Percentiles rank a stretch among this genome's conserved stretches.
These are phyloP conservation scores for Atkinsonella hypoxylon DNA, from an alignment of 2,329 filamentous ascomycete genomes.

Conservation along the genomic window DNA sequence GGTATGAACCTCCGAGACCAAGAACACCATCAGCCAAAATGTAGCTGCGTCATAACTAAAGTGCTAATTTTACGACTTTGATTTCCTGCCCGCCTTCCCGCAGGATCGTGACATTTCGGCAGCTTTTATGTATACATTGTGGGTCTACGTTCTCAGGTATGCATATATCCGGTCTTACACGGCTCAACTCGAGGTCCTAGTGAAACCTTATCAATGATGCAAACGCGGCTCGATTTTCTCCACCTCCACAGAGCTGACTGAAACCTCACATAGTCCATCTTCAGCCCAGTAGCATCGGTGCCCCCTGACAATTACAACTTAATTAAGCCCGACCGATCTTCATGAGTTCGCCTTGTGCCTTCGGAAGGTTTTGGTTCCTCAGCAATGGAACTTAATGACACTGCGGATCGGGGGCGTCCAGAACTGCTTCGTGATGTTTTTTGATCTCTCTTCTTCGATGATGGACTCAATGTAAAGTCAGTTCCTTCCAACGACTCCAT, in stretches of 20 bases:
- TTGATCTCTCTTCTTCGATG: constrained; percentile 20
- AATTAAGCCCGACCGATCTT: background rate
- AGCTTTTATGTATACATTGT: background rate
- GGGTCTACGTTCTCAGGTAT: background rate
- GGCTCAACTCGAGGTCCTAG: background rate
- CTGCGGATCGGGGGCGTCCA: constrained; percentile 24
- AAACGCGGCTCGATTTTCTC: background rate
- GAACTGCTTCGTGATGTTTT: constrained; percentile 22
- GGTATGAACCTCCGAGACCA: no score
- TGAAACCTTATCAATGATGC: background rate
- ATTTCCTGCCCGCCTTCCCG: no score
- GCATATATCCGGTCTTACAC: background rate
- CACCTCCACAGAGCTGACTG: background rate
- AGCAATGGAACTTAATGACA: constrained; percentile 33
- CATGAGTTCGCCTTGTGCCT: background rate
- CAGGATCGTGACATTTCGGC: no score
- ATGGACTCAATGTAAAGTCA: constrained; percentile 22
- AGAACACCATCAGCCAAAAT: no score
- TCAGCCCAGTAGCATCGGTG: constrained; percentile 29
- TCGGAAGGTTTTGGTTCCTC: constrained; percentile 27
- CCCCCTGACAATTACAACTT: background rate
- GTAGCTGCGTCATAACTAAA: no score
- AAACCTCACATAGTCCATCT: constrained; percentile 13
- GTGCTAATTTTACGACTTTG: no score
- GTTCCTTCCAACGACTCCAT: constrained; percentile 27